Evolutionary conservation across 1,284 basidiomycete genomes (phyloP), one percentile per base, ranked within the genome.

Genomic region (Cryptococcus sp.): DNA sequence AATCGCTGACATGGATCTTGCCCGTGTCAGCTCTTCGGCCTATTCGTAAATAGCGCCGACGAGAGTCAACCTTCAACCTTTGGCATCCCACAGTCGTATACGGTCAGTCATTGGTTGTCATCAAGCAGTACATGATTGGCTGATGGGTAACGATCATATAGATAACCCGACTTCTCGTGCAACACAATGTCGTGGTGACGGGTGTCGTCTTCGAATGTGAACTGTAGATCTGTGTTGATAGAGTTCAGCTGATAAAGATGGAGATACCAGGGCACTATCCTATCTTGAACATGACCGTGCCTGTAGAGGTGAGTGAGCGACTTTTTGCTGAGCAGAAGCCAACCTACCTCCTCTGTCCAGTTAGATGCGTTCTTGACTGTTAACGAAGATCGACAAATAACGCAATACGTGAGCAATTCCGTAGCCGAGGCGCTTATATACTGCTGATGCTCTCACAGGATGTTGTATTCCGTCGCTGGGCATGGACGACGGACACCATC

Each of bases 401-500:
- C 55, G 13, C 59, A 66, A 40, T 70, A 67, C 47, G 63, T 35
- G 30, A 35, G 30, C 30, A 35, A 3, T 3, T 35, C 13, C 30
- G 13, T 4, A 10, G 10, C 30, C 30, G 13, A 5, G 30, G 13
- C 2, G 8, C 30, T 13, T 35, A 2, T 35, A 5, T 13, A 35
- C 8, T 35, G 30, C 13, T 35, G 30, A 35, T 35, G 25, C 30
- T 10, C 8, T 10, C 30, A 10, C 30, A 35, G 30, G 30, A 65
- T 47, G 30, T 61, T 1, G 22, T 60, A 8, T 69, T 70, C 60
- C 59, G 63, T 22, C 58, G 64, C 41, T 70, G 66, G 65, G 58
- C 65, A 13, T 70, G 67, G 69, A 61, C 54, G 20, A 59, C 55
- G 30, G 65, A 68, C 40, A 53, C 48, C 20, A 58, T 69, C 51